phyloP scores from a whole-genome alignment of 768 basidiomycete species.

The Naganishia antarctica region DNA sequence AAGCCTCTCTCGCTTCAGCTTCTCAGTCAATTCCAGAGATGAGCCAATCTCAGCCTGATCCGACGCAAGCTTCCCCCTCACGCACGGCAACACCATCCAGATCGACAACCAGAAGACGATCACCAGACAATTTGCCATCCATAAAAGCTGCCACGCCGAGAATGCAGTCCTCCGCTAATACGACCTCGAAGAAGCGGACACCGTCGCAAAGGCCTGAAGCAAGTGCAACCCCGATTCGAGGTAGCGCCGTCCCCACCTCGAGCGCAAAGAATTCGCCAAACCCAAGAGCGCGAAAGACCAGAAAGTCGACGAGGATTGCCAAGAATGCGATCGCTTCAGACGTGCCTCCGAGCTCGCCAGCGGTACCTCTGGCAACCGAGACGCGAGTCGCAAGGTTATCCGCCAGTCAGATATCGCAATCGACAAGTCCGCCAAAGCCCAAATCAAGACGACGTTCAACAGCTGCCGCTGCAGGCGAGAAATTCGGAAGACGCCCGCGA shows the following conservation, averaged over 20 bases:
- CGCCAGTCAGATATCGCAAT: not conserved
- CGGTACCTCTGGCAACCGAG: not conserved
- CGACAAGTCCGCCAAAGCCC: not conserved
- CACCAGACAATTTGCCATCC: not conserved
- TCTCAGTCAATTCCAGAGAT: not conserved
- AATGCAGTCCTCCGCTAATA: not conserved
- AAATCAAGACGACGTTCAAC: conserved; percentile 2
- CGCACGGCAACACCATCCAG: no score
- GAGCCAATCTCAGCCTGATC: not conserved
- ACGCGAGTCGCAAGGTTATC: not conserved
- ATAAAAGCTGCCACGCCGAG: not conserved
- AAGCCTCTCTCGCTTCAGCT: conserved; percentile 5
- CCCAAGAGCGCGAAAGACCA: not conserved
- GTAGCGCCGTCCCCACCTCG: not conserved
- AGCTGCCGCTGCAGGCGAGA: not conserved
- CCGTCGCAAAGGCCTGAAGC: conserved; percentile 1
- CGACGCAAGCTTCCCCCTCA: not conserved
- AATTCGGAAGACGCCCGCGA: not conserved
- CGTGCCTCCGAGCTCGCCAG: conserved; percentile 11
- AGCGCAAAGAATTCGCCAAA: conserved; percentile 7
- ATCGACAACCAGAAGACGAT: not conserved
- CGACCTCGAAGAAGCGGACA: conserved; percentile 10
- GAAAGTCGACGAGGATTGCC: conserved; percentile 2
- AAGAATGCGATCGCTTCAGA: not conserved
- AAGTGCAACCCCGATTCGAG: not conserved